phyloP scores from a whole-genome alignment of 495 filamentous ascomycete genomes.

The Thozetella sp. region DNA sequence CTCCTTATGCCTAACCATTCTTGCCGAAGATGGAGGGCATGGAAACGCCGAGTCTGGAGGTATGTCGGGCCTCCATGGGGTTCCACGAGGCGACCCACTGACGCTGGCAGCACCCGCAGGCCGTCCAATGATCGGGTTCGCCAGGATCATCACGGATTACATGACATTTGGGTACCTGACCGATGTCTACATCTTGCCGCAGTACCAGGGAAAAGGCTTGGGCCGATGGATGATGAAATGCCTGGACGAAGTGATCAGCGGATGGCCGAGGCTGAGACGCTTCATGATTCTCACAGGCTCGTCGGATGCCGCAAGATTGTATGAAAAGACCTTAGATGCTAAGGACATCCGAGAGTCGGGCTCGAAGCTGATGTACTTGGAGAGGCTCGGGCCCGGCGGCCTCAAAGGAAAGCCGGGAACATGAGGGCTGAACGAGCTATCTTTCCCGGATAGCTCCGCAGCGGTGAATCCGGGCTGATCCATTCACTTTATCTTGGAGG shows the following conservation, averaged over 20 bases:
- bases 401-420: conserved; percentile 6
- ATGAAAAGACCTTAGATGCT: conserved; percentile 49
- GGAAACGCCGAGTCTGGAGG: conserved; percentile 4
- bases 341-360: conserved; percentile 31
- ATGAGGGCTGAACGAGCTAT: background rate
- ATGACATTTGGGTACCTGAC: conserved; percentile 70
- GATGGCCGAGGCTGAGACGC: conserved; percentile 58
- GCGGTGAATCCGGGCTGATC: conserved; percentile 9
- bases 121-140: conserved; percentile 56
- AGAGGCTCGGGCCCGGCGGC: conserved; percentile 22
- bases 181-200: conserved; percentile 63
- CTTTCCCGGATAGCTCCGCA: background rate
- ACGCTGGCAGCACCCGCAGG: conserved; percentile 1
- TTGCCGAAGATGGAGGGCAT: conserved; percentile 29
- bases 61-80: background rate
- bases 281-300: conserved; percentile 51
- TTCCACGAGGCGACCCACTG: conserved; percentile 7
- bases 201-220: conserved; percentile 61
- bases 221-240: conserved; percentile 64
- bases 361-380: conserved; percentile 21
- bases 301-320: conserved; percentile 37
- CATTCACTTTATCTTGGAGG: conserved; percentile 47
- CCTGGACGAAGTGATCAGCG: conserved; percentile 52
- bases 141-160: conserved; percentile 64
- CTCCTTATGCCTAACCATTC: conserved; percentile 58